Evolutionary conservation across 164 flowering plant genomes (phyloP), one percentile per base, ranked within the genome.

Genomic region (Platanus orientalis): DNA sequence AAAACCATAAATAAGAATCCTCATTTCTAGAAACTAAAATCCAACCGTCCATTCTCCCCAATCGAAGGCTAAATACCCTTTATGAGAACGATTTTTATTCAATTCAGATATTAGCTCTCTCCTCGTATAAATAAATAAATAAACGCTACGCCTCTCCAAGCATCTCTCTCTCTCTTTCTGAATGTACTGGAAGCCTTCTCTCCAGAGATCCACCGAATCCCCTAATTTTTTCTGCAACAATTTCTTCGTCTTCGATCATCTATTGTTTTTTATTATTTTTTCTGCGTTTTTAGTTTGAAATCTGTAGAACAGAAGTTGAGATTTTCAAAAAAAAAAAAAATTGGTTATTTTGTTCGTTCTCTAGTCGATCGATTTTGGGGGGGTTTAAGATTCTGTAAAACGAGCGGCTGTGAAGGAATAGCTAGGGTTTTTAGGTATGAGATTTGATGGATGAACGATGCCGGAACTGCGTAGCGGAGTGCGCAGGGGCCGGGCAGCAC

Each of bases 401-500:
- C 1, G 1, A 26, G n/a, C n/a, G 13, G 56, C 27, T 27, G 56
- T 24, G 56, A 14, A 26, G 7, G 32, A 53, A 26, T 13, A 26
- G 32, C 13, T 25, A 52, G 58, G 50, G 58, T 24, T 53, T 24
- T 49, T 26, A 54, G 63, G 47, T 11, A 74, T 65, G 77, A 56
- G 72, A 54, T 50, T 74, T 68, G 76, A 86, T 79, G 82, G 82
- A 75, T 71, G 69, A 72, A 73, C 75, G 79, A 84, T 87, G 89
- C 89, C 80, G 60, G 83, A 75, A 70, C 77, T 83, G 83, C 86
- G 87, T 72, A 79, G 81, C 69, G 80, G 75, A 62, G 73, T 68
- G 67, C 83, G 83, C 76, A 79, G 76, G 71, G 78, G 76, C 65
- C 84, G 86, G 49, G 67, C 54, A 30, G 49, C 68, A 36, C 55